Percentiles rank a stretch among this genome's conserved stretches.
These are phyloP conservation scores for Raphanus hybrid DNA, from an alignment of 441 rosid genomes.

Conservation along the genomic window DNA sequence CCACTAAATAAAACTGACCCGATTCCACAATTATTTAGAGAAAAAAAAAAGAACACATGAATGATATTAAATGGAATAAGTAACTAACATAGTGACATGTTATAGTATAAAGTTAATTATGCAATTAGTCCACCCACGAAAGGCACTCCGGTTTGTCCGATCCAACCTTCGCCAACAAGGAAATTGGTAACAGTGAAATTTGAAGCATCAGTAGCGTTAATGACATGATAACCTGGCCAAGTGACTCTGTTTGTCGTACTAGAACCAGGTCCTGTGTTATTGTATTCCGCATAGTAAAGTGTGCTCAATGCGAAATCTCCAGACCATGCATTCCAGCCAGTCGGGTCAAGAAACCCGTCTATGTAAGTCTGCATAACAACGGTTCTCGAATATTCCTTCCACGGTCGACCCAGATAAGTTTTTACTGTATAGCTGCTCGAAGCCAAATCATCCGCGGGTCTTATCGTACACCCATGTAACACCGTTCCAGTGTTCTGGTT, in stretches of 20 bases:
- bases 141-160: constrained; percentile 71
- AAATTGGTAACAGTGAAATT: constrained; percentile 66
- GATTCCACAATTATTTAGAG: constrained; percentile 5
- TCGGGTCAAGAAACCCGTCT: constrained; percentile 55
- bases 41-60: constrained; percentile 24
- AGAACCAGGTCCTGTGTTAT: constrained; percentile 73
- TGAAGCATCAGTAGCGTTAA: constrained; percentile 54
- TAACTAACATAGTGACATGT: constrained; percentile 11
- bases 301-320: constrained; percentile 69
- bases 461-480: constrained; percentile 67
- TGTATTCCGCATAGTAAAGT: constrained; percentile 74
- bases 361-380: constrained; percentile 66
- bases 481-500: constrained; percentile 87
- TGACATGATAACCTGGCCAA: constrained; percentile 75
- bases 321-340: constrained; percentile 78
- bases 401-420: constrained; percentile 81
- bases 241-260: constrained; percentile 49
- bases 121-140: constrained; percentile 53
- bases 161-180: constrained; percentile 69
- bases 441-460: constrained; percentile 61
- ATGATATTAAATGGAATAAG: constrained; percentile 8
- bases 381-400: constrained; percentile 82
- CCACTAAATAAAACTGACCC: constrained; percentile 23
- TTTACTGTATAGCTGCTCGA: constrained; percentile 46
- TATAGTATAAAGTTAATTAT: constrained; percentile 14